A percentile compares a stretch with the other conserved stretches of the same genome.
Conservation (phyloP, 2,329 filamentous ascomycete species). For the Alternaria angustiovoidea region DNA sequence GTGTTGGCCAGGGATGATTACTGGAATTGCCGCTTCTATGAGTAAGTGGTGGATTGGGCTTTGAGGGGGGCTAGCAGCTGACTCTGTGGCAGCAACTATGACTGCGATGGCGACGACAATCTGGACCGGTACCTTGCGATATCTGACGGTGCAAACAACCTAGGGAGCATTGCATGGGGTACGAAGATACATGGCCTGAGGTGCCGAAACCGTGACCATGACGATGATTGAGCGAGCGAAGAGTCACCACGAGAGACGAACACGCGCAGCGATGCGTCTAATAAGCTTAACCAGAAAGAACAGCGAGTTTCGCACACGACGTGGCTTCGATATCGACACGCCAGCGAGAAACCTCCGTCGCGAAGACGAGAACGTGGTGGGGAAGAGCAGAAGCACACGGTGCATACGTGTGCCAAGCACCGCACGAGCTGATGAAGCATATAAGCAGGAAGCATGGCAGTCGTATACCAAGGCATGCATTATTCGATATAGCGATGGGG, state of each 20-base stretch:
- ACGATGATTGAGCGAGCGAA: conserved; percentile 13
- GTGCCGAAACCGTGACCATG: conserved; percentile 32
- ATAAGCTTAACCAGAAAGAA: neutral
- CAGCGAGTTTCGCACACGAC: neutral
- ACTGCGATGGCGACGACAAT: conserved; percentile 34
- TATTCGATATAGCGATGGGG: neutral
- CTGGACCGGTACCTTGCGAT: conserved; percentile 31
- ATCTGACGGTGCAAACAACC: conserved; percentile 44
- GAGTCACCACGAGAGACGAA: neutral
- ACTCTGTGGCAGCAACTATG: conserved; percentile 37
- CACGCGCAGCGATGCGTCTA: neutral
- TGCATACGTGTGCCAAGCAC: neutral
- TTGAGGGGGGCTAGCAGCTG: neutral
- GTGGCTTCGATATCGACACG: neutral
- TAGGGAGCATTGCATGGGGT: conserved; percentile 40
- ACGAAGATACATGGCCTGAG: conserved; percentile 38
- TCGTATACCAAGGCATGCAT: conserved; percentile 1
- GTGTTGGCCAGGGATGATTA: conserved; percentile 38
- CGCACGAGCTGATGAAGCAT: neutral
- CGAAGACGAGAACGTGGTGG: neutral
- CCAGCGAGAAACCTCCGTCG: neutral
- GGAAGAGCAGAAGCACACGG: neutral
- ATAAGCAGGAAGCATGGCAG: neutral
- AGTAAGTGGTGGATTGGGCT: conserved; percentile 31
- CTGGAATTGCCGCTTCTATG: conserved; percentile 48